phyloP scores from a whole-genome alignment of 352 stramenopile species.

The Globisporangium mamillatum region DNA sequence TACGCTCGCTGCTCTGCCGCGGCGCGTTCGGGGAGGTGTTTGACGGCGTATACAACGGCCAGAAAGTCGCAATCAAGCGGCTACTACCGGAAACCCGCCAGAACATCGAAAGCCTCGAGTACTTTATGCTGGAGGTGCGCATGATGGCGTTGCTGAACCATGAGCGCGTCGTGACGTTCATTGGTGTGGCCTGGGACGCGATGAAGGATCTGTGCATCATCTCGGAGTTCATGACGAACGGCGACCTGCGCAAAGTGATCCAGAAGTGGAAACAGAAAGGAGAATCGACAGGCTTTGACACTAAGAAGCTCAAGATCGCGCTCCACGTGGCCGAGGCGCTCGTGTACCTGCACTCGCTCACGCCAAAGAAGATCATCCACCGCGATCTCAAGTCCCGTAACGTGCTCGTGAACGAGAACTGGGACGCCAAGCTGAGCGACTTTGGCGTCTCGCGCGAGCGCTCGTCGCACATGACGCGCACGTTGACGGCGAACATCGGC shows the following conservation, averaged over 20 bases:
- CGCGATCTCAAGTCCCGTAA: constrained; percentile 84
- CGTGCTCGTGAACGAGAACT: constrained; percentile 46
- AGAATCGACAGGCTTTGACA: constrained; percentile 9
- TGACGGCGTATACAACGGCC: constrained; percentile 31
- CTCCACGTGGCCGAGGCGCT: constrained; percentile 57
- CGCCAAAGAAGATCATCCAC: constrained; percentile 71
- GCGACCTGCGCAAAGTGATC: constrained; percentile 33
- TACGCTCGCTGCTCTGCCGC: constrained; percentile 34
- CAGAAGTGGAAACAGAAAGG: constrained; percentile 18
- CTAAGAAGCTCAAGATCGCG: constrained; percentile 45
- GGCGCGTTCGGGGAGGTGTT: constrained; percentile 53
- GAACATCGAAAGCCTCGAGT: constrained; percentile 41
- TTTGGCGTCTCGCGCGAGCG: constrained; percentile 51
- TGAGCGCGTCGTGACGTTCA: constrained; percentile 33
- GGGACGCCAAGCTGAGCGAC: constrained; percentile 53
- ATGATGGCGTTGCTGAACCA: constrained; percentile 42
- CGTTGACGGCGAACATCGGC: constrained; percentile 45
- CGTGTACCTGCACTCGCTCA: constrained; percentile 59
- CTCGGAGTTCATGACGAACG: constrained; percentile 34
- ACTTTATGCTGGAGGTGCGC: constrained; percentile 51
- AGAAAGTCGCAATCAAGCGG: constrained; percentile 47
- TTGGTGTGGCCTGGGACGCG: constrained; percentile 40
- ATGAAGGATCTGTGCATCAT: constrained; percentile 32
- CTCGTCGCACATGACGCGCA: constrained; percentile 23
- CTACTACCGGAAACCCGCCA: constrained; percentile 37